Conservation (phyloP, 495 filamentous ascomycete genomes). For the Letharia columbiana region DNA sequence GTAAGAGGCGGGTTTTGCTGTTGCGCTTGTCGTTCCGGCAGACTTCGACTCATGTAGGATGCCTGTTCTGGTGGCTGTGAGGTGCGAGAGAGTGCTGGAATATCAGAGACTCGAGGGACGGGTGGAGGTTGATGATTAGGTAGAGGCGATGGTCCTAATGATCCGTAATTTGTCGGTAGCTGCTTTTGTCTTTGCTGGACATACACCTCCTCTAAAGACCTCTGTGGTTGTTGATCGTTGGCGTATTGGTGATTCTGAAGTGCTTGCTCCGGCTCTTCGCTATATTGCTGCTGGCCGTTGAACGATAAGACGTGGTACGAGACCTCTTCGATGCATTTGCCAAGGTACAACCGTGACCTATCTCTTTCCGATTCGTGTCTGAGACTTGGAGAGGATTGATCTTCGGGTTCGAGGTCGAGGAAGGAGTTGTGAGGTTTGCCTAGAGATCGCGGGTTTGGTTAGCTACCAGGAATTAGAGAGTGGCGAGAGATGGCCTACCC, state of each 20-base stretch:
- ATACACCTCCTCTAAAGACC: slow-evolving; percentile 45
- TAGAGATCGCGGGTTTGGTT: slow-evolving; percentile 26
- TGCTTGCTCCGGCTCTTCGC: slow-evolving; percentile 34
- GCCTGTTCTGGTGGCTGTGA: slow-evolving; percentile 32
- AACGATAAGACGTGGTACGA: slow-evolving; percentile 47
- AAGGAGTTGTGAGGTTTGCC: slow-evolving; percentile 34
- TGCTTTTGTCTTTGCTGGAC: slow-evolving; percentile 35
- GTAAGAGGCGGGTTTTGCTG: slow-evolving; percentile 35
- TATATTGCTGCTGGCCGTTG: slow-evolving; percentile 34
- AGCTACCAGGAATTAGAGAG: not conserved
- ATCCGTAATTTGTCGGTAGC: slow-evolving; percentile 38
- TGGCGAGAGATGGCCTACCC: slow-evolving; percentile 23
- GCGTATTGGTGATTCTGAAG: slow-evolving; percentile 39
- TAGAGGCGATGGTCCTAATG: slow-evolving; percentile 38
- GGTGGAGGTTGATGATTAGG: slow-evolving; percentile 41
- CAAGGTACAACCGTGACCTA: slow-evolving; percentile 43
- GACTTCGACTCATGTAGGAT: slow-evolving; percentile 25
- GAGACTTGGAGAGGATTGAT: slow-evolving; percentile 46
- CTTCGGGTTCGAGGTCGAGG: slow-evolving; percentile 43
- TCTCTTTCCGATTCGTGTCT: slow-evolving; percentile 47
- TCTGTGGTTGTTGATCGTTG: slow-evolving; percentile 37
- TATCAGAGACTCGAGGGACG: slow-evolving; percentile 38
- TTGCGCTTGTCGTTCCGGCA: slow-evolving; percentile 33
- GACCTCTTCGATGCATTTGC: slow-evolving; percentile 48
- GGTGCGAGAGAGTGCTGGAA: slow-evolving; percentile 31